phyloP scores from a whole-genome alignment of 1,284 basidiomycete genomes.

The Volvariella volvacea region DNA sequence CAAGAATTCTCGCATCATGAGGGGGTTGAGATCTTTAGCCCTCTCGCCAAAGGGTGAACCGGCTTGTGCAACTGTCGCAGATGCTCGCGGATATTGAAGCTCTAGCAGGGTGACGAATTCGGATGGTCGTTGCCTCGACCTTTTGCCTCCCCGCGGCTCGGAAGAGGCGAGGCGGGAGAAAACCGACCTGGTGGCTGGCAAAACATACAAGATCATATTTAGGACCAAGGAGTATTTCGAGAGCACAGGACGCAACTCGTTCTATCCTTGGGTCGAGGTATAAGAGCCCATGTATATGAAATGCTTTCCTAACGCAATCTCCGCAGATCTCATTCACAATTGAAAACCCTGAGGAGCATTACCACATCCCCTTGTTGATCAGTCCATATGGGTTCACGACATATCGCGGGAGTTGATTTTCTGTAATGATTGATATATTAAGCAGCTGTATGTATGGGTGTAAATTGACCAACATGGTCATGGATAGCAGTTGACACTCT shows the following conservation, averaged over 20 bases:
- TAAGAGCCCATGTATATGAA: conserved; percentile 10
- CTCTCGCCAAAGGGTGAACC: conserved; percentile 55
- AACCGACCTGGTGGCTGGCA: conserved; percentile 41
- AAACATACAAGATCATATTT: conserved; percentile 80
- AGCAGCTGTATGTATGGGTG: conserved; percentile 18
- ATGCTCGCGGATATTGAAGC: conserved; percentile 2
- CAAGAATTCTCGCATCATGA: conserved; percentile 35
- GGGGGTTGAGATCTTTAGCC: conserved; percentile 36
- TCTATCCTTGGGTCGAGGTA: conserved; percentile 89
- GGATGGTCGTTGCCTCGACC: conserved; percentile 76
- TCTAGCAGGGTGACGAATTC: conserved; percentile 61
- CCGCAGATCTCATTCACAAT: conserved; percentile 72
- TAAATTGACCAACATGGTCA: conserved; percentile 10
- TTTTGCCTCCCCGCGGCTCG: conserved; percentile 48
- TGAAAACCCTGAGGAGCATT: conserved; percentile 68
- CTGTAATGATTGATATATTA: conserved; percentile 14
- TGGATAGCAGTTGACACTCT: conserved; percentile 16
- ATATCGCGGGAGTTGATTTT: conserved; percentile 72
- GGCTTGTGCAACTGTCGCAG: conserved; percentile 2
- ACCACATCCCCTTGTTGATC: conserved; percentile 88
- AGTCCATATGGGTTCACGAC: conserved; percentile 92
- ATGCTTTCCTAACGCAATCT: not conserved
- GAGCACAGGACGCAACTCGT: conserved; percentile 52
- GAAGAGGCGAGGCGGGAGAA: conserved; percentile 36
- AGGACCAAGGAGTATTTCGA: conserved; percentile 81